These are phyloP conservation scores for Moricandia arvensis DNA, from an alignment of 345 rosid species.

Conservation along the genomic window DNA sequence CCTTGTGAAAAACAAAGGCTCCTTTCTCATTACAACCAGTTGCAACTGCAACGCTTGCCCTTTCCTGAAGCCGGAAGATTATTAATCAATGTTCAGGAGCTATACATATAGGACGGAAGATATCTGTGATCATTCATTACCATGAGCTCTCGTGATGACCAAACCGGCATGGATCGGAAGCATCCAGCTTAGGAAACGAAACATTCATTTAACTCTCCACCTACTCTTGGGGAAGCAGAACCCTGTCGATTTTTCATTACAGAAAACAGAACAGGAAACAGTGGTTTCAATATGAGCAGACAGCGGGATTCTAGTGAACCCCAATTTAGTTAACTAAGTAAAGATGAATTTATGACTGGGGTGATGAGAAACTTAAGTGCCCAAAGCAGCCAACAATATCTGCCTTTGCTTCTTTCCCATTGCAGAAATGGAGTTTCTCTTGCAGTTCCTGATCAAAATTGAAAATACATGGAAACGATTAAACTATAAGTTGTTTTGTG, in stretches of 20 bases:
- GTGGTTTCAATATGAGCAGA: no score
- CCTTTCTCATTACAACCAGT: constrained; percentile 86
- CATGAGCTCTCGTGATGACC: constrained; percentile 95
- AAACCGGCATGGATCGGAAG: constrained; percentile 87
- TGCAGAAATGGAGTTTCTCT: constrained; percentile 84
- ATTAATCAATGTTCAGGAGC: not conserved
- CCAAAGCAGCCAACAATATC: constrained; percentile 98
- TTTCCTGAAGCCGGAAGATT: constrained; percentile 50
- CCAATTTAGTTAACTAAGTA: no score
- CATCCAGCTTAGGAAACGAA: constrained; percentile 90
- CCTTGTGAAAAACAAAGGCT: constrained; percentile 62
- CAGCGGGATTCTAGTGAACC: no score
- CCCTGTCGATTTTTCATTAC: no score
- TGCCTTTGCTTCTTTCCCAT: constrained; percentile 96
- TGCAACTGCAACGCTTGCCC: constrained; percentile 93
- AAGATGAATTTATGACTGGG: constrained; percentile 48
- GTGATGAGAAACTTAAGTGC: constrained; percentile 74
- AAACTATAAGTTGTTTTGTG: no score
- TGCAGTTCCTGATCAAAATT: constrained; percentile 70
- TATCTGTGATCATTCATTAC: no score
- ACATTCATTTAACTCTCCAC: constrained; percentile 76
- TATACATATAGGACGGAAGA: not conserved
- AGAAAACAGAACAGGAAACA: not conserved
- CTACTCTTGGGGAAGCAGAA: constrained; percentile 59
- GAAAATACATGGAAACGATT: not conserved